Evolutionary conservation across 1,139 yeast species (phyloP), one percentile per base, ranked within the genome.

Genomic region (Hansenula sp.): DNA sequence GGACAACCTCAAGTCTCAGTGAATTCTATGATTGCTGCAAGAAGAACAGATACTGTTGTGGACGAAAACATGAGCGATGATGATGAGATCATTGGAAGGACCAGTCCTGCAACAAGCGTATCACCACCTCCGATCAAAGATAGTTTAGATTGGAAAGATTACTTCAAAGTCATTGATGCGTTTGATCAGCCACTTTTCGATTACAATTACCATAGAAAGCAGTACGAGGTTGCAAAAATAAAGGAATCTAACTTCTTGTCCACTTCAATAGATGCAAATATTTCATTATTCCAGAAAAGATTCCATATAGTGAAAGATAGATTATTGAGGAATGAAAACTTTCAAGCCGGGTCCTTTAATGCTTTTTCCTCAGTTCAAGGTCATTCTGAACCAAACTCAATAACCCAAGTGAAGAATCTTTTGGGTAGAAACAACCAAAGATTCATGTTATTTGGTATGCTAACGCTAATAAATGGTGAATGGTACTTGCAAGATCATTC

Each of bases 401-500:
- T 91, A 39, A 85, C 96, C 0, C 72, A 80, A 35, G 81, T 93
- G 46, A 90, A 90, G 57, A 91, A 90, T 59, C 70, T 93, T 49
- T 66, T 91, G 29, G 99, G 99, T 24, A 70, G 96, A 46, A 87
- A 85, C 54, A 93, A 93, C 5, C 72, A 77, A 43, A 75, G 79
- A 47, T 94, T 93, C 58, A 69, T 87, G 27, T 61, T 94, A 3
- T 80, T 91, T 58, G 99, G 99, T 0, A 68, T 90, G 47, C 64
- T 93, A 13, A 71, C 83, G 3, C 72, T 73, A 47, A 82, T 83
- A 44, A 67, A 77, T 7, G 97, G 95, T 0, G 72, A 77, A 18
- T 84, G 79, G 76, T 77, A 79, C 42, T 62, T 94, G 28, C 96
- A 90, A 60, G 99, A 94, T 61, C 75, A 83, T 3, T 78, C 91